phyloP scores from a whole-genome alignment of 148 eudicot genomes.

The Fagopyrum esculentum region DNA sequence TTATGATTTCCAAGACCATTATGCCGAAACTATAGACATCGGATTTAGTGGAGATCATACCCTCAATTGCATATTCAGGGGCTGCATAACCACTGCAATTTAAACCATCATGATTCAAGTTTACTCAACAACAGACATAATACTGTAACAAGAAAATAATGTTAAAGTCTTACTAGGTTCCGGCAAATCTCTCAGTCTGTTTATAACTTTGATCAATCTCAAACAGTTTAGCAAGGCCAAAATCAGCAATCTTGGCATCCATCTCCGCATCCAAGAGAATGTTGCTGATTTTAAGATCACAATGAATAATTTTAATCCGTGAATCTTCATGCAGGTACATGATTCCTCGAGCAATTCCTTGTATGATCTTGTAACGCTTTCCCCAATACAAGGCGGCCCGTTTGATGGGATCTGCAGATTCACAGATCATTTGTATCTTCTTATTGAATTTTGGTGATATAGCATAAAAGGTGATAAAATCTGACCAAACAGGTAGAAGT shows the following conservation, averaged over 20 bases:
- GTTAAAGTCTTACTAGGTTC: background rate
- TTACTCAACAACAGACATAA: too few species aligned
- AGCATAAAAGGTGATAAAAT: background rate
- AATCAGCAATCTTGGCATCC: background rate
- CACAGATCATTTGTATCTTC: too few species aligned
- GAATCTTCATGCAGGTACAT: background rate
- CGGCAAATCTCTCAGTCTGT: background rate
- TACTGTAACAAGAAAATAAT: too few species aligned
- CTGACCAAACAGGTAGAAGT: background rate
- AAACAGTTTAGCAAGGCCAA: background rate
- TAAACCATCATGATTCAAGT: too few species aligned
- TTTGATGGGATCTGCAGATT: background rate
- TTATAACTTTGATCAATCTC: background rate
- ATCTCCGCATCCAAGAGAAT: background rate
- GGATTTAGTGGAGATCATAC: too few species aligned
- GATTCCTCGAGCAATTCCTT: background rate
- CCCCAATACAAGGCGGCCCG: background rate
- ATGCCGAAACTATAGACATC: too few species aligned
- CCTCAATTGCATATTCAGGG: too few species aligned
- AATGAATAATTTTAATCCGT: background rate
- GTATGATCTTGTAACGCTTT: background rate
- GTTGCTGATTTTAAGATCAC: background rate
- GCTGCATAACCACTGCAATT: too few species aligned
- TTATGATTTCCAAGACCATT: too few species aligned
- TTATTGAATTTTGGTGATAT: too few species aligned